These are phyloP conservation scores for Tolypocladium paradoxum DNA, from an alignment of 2,329 filamentous ascomycete genomes.

Conservation along the genomic window DNA sequence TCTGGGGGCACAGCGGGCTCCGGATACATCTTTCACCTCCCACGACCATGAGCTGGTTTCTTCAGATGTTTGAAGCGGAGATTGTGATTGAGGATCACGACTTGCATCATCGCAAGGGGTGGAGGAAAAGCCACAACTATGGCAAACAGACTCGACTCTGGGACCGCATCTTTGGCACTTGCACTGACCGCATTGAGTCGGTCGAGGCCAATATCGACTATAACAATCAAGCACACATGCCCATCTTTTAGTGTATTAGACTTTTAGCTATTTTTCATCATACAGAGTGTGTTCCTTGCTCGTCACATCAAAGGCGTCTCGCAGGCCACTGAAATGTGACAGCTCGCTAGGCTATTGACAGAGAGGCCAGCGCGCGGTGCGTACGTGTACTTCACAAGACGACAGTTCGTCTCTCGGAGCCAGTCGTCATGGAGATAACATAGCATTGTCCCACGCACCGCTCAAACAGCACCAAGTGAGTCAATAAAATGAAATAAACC, in stretches of 20 bases:
- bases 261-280: no score
- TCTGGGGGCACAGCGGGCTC: conserved; percentile 26
- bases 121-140: conserved; percentile 25
- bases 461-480: no score
- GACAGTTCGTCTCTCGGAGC: no score
- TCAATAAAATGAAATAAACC: no score
- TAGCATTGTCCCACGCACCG: no score
- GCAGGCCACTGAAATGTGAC: no score
- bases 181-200: conserved; percentile 23
- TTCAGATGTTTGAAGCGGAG: conserved; percentile 21
- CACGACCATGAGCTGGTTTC: conserved; percentile 18
- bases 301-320: no score
- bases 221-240: conserved; percentile 13
- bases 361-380: no score
- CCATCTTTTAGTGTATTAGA: conserved; percentile 15
- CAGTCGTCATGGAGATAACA: no score
- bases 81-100: conserved; percentile 31
- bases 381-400: no score
- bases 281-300: no score
- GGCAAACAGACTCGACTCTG: conserved; percentile 27
- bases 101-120: conserved; percentile 25
- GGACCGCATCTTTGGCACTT: conserved; percentile 26
- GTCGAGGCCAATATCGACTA: conserved; percentile 19
- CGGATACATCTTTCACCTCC: conserved; percentile 23
- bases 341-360: no score